Percentiles rank a stretch among this genome's conserved stretches.
phyloP scores from a whole-genome alignment of 257 asterid species.

The Anisodus acutangulus region DNA sequence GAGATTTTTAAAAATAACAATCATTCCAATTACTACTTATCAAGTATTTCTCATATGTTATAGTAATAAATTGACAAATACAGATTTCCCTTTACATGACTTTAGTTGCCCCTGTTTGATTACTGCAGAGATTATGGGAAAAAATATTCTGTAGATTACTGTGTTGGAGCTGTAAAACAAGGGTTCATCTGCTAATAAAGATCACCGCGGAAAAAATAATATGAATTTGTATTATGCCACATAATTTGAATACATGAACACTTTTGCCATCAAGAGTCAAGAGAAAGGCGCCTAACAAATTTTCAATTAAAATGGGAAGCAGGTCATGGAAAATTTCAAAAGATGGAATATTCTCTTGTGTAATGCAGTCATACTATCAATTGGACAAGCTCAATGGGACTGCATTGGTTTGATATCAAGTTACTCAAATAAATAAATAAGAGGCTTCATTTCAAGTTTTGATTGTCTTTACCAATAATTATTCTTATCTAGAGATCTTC shows the following conservation, averaged over 20 bases:
- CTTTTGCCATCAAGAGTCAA: too few species aligned
- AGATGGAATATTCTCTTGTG: neutral
- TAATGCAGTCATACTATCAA: neutral
- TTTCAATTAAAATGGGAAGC: neutral
- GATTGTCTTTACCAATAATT: neutral
- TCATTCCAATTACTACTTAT: neutral
- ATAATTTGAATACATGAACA: neutral
- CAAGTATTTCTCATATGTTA: neutral
- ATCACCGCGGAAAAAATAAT: neutral
- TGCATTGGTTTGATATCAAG: neutral
- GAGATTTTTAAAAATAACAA: neutral
- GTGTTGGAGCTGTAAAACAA: neutral
- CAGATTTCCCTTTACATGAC: slow-evolving; percentile 7
- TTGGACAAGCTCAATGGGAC: neutral
- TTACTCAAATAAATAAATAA: neutral
- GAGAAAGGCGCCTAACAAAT: neutral
- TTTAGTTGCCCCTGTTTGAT: neutral
- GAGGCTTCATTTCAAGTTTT: too few species aligned
- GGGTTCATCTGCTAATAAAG: neutral
- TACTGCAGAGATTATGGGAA: neutral
- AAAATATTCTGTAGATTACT: neutral
- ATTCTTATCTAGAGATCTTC: neutral
- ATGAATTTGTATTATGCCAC: neutral
- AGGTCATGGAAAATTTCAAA: neutral
- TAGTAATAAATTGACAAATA: neutral